These are phyloP conservation scores for Xerocomus amazonicus DNA, from an alignment of 1,284 basidiomycete species.

Conservation along the genomic window DNA sequence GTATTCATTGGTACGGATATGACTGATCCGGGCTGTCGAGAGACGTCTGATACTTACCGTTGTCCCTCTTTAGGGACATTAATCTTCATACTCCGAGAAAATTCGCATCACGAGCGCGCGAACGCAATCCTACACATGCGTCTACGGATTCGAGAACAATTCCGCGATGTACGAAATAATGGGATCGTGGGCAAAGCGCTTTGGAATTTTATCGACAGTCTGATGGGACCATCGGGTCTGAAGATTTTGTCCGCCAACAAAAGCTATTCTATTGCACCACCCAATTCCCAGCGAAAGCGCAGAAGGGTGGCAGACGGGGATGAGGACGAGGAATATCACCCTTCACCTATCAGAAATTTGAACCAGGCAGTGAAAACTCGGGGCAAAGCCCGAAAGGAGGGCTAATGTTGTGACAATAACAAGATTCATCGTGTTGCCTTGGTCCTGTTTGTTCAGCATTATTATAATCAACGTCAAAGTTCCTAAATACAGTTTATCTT, in stretches of 20 bases:
- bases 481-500: no score
- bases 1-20: conserved; percentile 57
- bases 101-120: conserved; percentile 42
- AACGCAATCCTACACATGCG: conserved; percentile 53
- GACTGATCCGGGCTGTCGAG: background rate
- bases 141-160: conserved; percentile 46
- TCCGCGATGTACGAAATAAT: conserved; percentile 61
- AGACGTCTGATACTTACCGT: background rate
- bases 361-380: conserved; percentile 38
- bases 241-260: conserved; percentile 22
- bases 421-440: background rate
- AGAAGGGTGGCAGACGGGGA: conserved; percentile 28
- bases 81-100: conserved; percentile 47
- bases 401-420: conserved; percentile 1
- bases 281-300: conserved; percentile 32
- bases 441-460: background rate
- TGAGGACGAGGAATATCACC: conserved; percentile 46
- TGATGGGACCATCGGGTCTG: conserved; percentile 36
- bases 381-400: conserved; percentile 25
- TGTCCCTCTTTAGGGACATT: conserved; percentile 45
- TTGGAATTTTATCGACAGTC: conserved; percentile 50
- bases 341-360: conserved; percentile 37
- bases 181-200: conserved; percentile 47
- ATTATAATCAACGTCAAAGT: no score
- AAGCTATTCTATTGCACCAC: background rate